Percentiles rank a stretch among this genome's conserved stretches.
Evolutionary conservation across 1,284 basidiomycete genomes (phyloP).

Genomic region (Cystobasidium pallidum): DNA sequence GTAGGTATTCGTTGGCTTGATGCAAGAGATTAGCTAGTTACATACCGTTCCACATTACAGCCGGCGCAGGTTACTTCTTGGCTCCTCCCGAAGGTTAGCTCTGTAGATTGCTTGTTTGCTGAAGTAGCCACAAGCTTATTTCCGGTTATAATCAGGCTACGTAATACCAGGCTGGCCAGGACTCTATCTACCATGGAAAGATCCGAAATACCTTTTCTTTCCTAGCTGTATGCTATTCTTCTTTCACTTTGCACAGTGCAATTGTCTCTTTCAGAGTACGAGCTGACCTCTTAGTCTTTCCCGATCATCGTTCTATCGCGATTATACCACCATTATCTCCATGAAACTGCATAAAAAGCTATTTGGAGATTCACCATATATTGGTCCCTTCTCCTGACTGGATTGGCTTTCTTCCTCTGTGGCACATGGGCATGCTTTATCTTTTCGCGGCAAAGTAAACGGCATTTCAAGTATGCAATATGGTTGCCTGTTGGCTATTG

Average conservation of each 20-base stretch:
- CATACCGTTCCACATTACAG: neutral
- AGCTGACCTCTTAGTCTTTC: slow-evolving; percentile 15
- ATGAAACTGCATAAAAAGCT: slow-evolving; percentile 61
- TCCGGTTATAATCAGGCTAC: slow-evolving; percentile 16
- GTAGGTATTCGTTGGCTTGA: neutral
- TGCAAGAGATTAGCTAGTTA: neutral
- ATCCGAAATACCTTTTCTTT: slow-evolving; percentile 45
- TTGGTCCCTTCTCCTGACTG: slow-evolving; percentile 78
- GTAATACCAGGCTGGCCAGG: slow-evolving; percentile 38
- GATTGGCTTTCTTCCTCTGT: slow-evolving; percentile 69
- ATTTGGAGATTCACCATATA: slow-evolving; percentile 81
- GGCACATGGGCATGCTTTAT: slow-evolving; percentile 73
- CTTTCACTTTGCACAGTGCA: neutral
- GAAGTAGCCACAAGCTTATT: slow-evolving; percentile 10
- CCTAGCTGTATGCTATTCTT: slow-evolving; percentile 36
- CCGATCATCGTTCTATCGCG: slow-evolving; percentile 15
- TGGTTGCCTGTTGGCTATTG: slow-evolving; percentile 66
- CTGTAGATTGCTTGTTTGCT: neutral
- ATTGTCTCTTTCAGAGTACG: neutral
- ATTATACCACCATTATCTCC: neutral
- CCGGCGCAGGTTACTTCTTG: slow-evolving; percentile 41
- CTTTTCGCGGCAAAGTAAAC: slow-evolving; percentile 53
- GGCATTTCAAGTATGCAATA: slow-evolving; percentile 38
- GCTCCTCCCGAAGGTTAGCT: slow-evolving; percentile 39
- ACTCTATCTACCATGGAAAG: slow-evolving; percentile 45